These are phyloP conservation scores for Dendrocalamus sinicus DNA, from an alignment of 176 grass and related monocot genomes.

Conservation along the genomic window DNA sequence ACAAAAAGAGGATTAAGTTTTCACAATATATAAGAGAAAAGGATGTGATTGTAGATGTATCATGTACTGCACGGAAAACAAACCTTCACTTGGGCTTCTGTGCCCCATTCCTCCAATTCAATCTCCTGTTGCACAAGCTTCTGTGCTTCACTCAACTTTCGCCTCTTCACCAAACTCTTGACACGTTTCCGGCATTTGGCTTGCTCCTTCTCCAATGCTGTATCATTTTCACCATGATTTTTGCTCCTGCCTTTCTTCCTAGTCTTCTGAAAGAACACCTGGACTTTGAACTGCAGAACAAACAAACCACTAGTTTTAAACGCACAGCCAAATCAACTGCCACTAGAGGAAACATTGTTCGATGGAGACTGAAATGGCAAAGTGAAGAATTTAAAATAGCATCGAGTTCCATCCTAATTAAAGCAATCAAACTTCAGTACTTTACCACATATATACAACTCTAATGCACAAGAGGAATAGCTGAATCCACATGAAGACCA, in stretches of 20 bases:
- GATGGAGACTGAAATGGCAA: not conserved
- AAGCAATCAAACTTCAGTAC: slow-evolving; percentile 11
- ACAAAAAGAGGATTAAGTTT: slow-evolving; percentile 37
- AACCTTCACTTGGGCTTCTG: slow-evolving; percentile 88
- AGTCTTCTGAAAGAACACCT: slow-evolving; percentile 75
- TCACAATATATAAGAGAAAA: slow-evolving; percentile 27
- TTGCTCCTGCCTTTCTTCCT: slow-evolving; percentile 59
- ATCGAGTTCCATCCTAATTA: slow-evolving; percentile 10
- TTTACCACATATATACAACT: not conserved
- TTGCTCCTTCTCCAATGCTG: slow-evolving; percentile 55
- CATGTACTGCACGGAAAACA: slow-evolving; percentile 17
- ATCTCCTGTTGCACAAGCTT: slow-evolving; percentile 84
- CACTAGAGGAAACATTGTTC: not conserved
- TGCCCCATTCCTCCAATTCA: slow-evolving; percentile 80
- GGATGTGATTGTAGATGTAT: slow-evolving; percentile 7
- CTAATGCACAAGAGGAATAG: slow-evolving; percentile 7
- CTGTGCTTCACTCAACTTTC: slow-evolving; percentile 67
- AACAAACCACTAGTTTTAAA: not conserved
- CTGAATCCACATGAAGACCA: not conserved
- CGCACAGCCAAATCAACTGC: slow-evolving; percentile 18
- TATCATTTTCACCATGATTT: slow-evolving; percentile 58
- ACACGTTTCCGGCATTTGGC: slow-evolving; percentile 65
- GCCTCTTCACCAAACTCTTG: slow-evolving; percentile 65
- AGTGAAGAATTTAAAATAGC: slow-evolving; percentile 1
- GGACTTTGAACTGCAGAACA: slow-evolving; percentile 80